phyloP scores from a whole-genome alignment of 805 yeast species.

The Metschnikowia rubicola region DNA sequence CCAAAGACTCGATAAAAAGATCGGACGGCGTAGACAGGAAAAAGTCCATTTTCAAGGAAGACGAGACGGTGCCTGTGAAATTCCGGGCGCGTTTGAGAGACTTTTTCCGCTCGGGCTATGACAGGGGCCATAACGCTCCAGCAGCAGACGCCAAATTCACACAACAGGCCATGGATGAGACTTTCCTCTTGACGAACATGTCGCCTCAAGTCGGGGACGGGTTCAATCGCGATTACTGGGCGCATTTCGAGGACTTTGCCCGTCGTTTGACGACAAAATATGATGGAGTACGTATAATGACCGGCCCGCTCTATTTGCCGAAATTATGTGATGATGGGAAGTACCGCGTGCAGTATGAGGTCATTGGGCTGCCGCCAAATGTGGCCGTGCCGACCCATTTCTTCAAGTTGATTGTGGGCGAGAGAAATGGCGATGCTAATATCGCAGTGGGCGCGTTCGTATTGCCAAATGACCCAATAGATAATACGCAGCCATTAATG shows the following conservation, averaged over 20 bases:
- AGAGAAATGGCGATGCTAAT: slow-evolving; percentile 42
- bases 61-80: slow-evolving; percentile 69
- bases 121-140: slow-evolving; percentile 96
- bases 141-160: slow-evolving; percentile 95
- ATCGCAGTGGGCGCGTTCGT: slow-evolving; percentile 90
- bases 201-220: slow-evolving; percentile 98
- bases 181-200: slow-evolving; percentile 85
- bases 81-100: slow-evolving; percentile 79
- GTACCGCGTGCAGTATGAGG: slow-evolving; percentile 79
- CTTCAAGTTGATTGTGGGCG: slow-evolving; percentile 87
- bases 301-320: slow-evolving; percentile 93
- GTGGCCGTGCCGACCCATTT: slow-evolving; percentile 98
- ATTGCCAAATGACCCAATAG: slow-evolving; percentile 79
- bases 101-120: slow-evolving; percentile 93
- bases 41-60: slow-evolving; percentile 82
- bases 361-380: slow-evolving; percentile 94
- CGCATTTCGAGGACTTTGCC: slow-evolving; percentile 87
- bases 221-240: slow-evolving; percentile 96
- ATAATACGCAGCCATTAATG: slow-evolving; percentile 66
- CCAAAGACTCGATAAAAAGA: slow-evolving; percentile 60
- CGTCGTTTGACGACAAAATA: slow-evolving; percentile 72
- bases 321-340: slow-evolving; percentile 78
- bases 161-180: slow-evolving; percentile 92
- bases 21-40: slow-evolving; percentile 65
- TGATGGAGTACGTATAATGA: slow-evolving; percentile 76